Conservation (phyloP, 2,329 filamentous ascomycete genomes). For the Exophiala sp. region DNA sequence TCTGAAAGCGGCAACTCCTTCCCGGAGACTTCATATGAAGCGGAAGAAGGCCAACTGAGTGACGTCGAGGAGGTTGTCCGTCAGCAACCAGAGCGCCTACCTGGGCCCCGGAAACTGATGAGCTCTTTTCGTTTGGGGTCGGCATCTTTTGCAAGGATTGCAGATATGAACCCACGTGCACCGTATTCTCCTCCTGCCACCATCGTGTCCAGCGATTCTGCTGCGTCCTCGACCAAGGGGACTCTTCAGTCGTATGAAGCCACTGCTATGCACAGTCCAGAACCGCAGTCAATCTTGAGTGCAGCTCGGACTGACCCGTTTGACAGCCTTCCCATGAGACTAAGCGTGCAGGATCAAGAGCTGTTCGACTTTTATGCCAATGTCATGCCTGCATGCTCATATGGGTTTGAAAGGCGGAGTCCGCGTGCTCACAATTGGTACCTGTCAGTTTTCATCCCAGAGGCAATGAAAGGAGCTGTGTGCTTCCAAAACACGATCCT, state of each 20-base stretch:
- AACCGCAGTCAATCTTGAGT: slow-evolving; percentile 34
- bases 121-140: slow-evolving; percentile 7
- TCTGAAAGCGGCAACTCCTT: not conserved
- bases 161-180: slow-evolving; percentile 10
- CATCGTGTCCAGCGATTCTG: slow-evolving; percentile 3
- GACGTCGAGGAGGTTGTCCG: slow-evolving; percentile 5
- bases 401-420: slow-evolving; percentile 35
- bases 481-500: slow-evolving; percentile 38
- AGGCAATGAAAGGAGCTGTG: slow-evolving; percentile 38
- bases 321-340: slow-evolving; percentile 33
- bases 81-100: not conserved
- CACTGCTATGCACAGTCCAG: slow-evolving; percentile 19
- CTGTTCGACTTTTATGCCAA: slow-evolving; percentile 40
- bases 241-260: not conserved
- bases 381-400: slow-evolving; percentile 38
- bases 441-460: slow-evolving; percentile 36
- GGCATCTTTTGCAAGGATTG: slow-evolving; percentile 17
- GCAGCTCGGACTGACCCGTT: slow-evolving; percentile 38
- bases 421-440: slow-evolving; percentile 38
- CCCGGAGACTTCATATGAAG: not conserved
- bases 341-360: slow-evolving; percentile 32
- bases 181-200: slow-evolving; percentile 9
- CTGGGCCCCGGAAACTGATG: not conserved
- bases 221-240: not conserved
- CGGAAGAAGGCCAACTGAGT: not conserved